Base-by-base conservation (phyloP, 192 early-diverging fungal genomes). In the Obelidium mucronatum region DNA sequence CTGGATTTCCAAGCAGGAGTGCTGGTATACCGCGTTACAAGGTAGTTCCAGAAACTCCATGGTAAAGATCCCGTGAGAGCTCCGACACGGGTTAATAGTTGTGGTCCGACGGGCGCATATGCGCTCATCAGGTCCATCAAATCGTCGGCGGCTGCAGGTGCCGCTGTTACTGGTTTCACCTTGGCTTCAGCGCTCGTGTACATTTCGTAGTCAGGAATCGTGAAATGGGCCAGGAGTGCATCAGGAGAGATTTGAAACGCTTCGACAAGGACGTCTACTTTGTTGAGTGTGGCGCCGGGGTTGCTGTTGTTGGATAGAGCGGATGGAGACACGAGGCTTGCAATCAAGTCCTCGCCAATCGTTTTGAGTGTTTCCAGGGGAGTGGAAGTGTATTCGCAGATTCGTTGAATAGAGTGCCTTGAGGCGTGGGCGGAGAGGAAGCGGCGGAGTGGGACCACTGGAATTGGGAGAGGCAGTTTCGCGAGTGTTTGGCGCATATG, bases 11-110 rank as follows among this genome's bases (percentile, higher is more conserved):
- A 72, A 48, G 36, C 31, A 17, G 69, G 26, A 37, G 69, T 37
- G 54, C n/a, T 55, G 19, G 28, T 66, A 36, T 37, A 76, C n/a
- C 64, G 40, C 31, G 65, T 52, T 2, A 76, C 48, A 39, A 66
- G 51, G 30, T 66, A 58, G 30, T 54, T 76, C 74, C 74, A 76
- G 42, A 67, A 34, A 26, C 28, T 67, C 74, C 74, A 76, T 4
- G 61, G 65, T 6, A 76, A 15, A 22, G 31, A 31, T 15, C 74
- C 74, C 2, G 52, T 67, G 31, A 26, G 22, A 4, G 26, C 37
- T 15, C 64, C 74, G 22, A 53, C 22, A 13, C 36, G 42, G n/a
- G 74, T 76, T n/a, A 76, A 37, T 1, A 76, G 34, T 30, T 54
- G 63, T 40, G 48, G 35, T n/a, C 59, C 31, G 8, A 33, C 33